phyloP scores from a whole-genome alignment of 2,329 filamentous ascomycete species.

The Coniella lustricola region DNA sequence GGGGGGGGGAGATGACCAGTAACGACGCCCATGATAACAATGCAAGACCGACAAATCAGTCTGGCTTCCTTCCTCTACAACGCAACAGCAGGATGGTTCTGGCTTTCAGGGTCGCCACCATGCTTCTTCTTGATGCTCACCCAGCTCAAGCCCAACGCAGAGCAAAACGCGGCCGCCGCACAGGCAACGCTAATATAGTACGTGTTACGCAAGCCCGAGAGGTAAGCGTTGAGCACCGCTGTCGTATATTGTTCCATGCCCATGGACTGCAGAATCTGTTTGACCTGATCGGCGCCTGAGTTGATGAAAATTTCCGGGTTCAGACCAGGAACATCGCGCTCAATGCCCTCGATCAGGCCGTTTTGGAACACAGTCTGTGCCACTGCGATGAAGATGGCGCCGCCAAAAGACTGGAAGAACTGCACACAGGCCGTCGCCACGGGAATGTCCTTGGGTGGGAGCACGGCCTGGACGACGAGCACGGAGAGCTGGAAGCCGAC shows the following conservation, averaged over 20 bases:
- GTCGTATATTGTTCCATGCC: constrained; percentile 34
- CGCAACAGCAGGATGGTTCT: neutral
- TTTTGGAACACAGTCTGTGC: constrained; percentile 62
- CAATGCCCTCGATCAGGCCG: constrained; percentile 42
- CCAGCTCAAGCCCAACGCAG: constrained; percentile 40
- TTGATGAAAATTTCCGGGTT: constrained; percentile 14
- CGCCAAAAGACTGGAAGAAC: constrained; percentile 59
- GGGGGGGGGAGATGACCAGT: too few species aligned
- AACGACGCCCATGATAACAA: too few species aligned
- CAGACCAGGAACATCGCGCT: constrained; percentile 9
- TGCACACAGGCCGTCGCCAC: constrained; percentile 42
- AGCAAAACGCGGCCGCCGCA: constrained; percentile 38
- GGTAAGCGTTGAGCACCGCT: constrained; percentile 41
- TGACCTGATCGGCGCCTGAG: constrained; percentile 33
- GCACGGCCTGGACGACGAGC: constrained; percentile 42
- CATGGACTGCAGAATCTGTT: constrained; percentile 34
- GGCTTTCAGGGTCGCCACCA: too few species aligned
- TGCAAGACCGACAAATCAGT: too few species aligned
- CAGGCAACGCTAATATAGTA: constrained; percentile 47
- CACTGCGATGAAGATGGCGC: constrained; percentile 57
- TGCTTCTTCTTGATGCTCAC: constrained; percentile 43
- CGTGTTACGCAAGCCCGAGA: constrained; percentile 40
- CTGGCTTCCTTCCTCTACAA: too few species aligned
- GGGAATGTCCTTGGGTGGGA: constrained; percentile 39
- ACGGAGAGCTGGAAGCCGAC: constrained; percentile 39